phyloP scores from a whole-genome alignment of 2,329 filamentous ascomycete genomes.

The Claviceps capensis region DNA sequence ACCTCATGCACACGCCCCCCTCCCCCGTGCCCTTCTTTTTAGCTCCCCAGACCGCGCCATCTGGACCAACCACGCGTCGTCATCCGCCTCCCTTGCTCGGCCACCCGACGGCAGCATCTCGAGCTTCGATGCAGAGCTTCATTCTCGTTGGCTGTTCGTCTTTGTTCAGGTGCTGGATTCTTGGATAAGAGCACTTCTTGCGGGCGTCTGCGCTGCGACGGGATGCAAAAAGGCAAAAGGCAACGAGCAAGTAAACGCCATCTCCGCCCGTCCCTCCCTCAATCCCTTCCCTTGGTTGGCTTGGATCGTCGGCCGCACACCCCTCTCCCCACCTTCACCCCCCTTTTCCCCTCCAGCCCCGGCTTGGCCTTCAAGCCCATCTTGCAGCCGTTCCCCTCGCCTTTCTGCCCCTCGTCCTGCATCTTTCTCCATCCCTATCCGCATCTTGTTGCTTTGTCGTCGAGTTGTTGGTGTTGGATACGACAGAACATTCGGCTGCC shows the following conservation, averaged over 20 bases:
- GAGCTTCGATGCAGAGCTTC: background rate
- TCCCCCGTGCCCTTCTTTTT: background rate
- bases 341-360: background rate
- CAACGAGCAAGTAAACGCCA: background rate
- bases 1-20: background rate
- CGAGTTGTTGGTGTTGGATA: background rate
- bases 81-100: slow-evolving; percentile 13
- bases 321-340: background rate
- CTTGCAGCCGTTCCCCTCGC: slow-evolving; percentile 6
- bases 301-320: background rate
- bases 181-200: background rate
- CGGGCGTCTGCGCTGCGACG: too few relatives aligned
- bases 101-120: slow-evolving; percentile 1
- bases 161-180: background rate
- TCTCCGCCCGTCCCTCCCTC: background rate
- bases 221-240: background rate
- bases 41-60: slow-evolving; percentile 12
- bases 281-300: background rate
- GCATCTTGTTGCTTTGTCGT: slow-evolving; percentile 1
- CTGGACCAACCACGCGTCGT: slow-evolving; percentile 20
- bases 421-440: slow-evolving; percentile 1
- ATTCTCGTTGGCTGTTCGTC: background rate
- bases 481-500: background rate
- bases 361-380: slow-evolving; percentile 1
- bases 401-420: slow-evolving; percentile 4